phyloP scores from a whole-genome alignment of 1,284 basidiomycete genomes.

The Sanguinoderma infundibulare region DNA sequence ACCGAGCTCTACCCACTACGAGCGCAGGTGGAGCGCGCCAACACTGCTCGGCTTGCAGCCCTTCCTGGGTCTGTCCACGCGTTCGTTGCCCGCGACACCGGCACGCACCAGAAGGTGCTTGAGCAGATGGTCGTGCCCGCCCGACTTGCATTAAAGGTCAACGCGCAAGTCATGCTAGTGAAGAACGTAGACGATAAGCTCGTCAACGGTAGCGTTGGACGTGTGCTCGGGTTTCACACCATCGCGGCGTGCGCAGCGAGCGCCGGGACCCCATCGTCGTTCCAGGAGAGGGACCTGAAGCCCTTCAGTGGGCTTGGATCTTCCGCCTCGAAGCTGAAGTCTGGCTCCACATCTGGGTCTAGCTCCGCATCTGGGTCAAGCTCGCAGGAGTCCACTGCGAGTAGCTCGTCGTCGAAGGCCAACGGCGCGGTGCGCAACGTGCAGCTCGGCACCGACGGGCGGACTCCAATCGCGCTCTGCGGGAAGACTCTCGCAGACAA shows the following conservation, averaged over 20 bases:
- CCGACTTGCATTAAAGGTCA: constrained; percentile 46
- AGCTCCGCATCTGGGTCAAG: constrained; percentile 20
- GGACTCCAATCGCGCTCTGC: constrained; percentile 30
- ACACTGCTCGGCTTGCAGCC: constrained; percentile 38
- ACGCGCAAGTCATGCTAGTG: constrained; percentile 77
- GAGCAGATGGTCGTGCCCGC: constrained; percentile 42
- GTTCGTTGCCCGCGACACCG: constrained; percentile 47
- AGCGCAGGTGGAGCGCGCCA: constrained; percentile 61
- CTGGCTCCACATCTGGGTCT: too few species aligned
- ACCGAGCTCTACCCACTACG: constrained; percentile 72
- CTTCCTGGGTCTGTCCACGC: constrained; percentile 29
- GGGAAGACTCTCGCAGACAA: constrained; percentile 32
- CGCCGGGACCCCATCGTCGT: background rate
- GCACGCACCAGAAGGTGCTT: constrained; percentile 44
- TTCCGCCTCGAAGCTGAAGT: constrained; percentile 8
- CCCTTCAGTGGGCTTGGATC: background rate
- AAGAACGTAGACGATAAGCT: constrained; percentile 55
- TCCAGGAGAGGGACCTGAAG: background rate
- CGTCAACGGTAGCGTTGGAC: constrained; percentile 43
- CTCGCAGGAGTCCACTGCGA: constrained; percentile 24
- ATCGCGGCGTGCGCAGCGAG: constrained; percentile 29
- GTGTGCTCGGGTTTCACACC: constrained; percentile 38
- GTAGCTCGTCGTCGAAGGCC: constrained; percentile 20
- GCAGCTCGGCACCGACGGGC: constrained; percentile 39
- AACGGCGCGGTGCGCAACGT: constrained; percentile 39